Conservation (phyloP, 2,329 filamentous ascomycete genomes). For the Neonectria faginata region DNA sequence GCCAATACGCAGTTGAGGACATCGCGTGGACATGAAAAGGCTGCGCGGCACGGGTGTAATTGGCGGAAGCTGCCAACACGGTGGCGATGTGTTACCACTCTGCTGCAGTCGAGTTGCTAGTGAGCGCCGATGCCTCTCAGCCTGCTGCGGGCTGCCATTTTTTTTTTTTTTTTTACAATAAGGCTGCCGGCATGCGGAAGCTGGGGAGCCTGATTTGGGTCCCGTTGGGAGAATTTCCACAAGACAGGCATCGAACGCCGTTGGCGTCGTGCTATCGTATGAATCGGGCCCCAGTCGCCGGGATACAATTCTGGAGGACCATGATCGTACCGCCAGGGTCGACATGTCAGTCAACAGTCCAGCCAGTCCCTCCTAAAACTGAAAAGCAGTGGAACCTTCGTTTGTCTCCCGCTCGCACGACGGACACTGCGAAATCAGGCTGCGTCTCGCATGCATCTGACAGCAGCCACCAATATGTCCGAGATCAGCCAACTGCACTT, state of each 20-base stretch:
- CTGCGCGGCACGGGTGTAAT: slow-evolving; percentile 28
- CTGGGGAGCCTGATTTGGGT: neutral
- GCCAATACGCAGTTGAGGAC: slow-evolving; percentile 12
- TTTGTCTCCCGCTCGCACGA: neutral
- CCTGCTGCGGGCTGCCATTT: neutral
- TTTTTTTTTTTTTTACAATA: neutral
- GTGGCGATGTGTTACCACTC: slow-evolving; percentile 18
- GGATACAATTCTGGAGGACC: neutral
- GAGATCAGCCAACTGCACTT: neutral
- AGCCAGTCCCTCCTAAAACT: neutral
- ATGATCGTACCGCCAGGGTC: neutral
- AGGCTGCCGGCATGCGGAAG: neutral
- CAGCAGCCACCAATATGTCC: neutral
- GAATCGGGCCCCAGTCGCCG: neutral
- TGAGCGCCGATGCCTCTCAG: slow-evolving; percentile 17
- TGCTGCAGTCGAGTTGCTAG: slow-evolving; percentile 4
- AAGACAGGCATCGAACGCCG: neutral
- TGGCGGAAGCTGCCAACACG: slow-evolving; percentile 19
- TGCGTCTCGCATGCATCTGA: neutral
- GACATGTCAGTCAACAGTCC: neutral
- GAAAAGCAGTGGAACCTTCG: neutral
- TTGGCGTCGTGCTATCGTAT: neutral
- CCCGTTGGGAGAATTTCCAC: neutral
- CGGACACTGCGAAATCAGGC: neutral
- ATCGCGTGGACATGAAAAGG: slow-evolving; percentile 24